Percentiles rank a stretch among this genome's conserved stretches.
phyloP scores from a whole-genome alignment of 2,329 filamentous ascomycete genomes.

The Thelonectria blattea region DNA sequence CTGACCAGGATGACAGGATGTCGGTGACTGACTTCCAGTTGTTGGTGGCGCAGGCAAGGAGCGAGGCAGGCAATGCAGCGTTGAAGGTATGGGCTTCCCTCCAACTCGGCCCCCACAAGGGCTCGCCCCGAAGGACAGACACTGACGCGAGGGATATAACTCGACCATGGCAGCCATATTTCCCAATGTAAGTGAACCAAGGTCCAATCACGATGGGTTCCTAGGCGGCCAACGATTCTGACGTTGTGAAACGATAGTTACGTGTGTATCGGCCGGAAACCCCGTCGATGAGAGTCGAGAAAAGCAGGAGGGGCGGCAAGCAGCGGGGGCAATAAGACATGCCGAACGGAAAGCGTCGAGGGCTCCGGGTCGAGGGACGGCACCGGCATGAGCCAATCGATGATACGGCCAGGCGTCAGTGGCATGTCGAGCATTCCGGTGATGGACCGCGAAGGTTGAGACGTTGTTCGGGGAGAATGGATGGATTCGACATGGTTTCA shows the following conservation, averaged over 20 bases:
- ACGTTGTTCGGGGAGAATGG: neutral
- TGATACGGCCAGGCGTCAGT: neutral
- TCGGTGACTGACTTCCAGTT: conserved; percentile 62
- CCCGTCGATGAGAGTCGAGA: conserved; percentile 35
- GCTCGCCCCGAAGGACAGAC: neutral
- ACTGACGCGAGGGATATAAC: conserved; percentile 9
- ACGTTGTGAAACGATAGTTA: conserved; percentile 50
- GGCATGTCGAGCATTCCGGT: conserved; percentile 3
- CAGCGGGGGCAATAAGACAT: conserved; percentile 4
- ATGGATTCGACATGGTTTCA: neutral
- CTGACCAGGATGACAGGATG: conserved; percentile 52
- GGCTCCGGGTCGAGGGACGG: neutral
- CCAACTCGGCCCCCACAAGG: neutral
- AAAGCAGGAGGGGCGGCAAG: neutral
- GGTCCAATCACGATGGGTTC: neutral
- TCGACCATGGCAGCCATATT: conserved; percentile 57
- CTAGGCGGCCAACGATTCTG: conserved; percentile 4
- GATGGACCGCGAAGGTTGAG: neutral
- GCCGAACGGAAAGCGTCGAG: neutral
- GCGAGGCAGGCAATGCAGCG: conserved; percentile 58
- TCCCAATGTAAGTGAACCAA: conserved; percentile 59
- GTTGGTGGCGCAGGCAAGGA: conserved; percentile 61
- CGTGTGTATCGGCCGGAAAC: conserved; percentile 67
- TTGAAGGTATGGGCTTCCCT: conserved; percentile 56
- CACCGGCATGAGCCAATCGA: neutral